Percentiles rank a stretch among this genome's conserved stretches.
Conservation (phyloP, 345 rosid species). For the Citrus sp. region DNA sequence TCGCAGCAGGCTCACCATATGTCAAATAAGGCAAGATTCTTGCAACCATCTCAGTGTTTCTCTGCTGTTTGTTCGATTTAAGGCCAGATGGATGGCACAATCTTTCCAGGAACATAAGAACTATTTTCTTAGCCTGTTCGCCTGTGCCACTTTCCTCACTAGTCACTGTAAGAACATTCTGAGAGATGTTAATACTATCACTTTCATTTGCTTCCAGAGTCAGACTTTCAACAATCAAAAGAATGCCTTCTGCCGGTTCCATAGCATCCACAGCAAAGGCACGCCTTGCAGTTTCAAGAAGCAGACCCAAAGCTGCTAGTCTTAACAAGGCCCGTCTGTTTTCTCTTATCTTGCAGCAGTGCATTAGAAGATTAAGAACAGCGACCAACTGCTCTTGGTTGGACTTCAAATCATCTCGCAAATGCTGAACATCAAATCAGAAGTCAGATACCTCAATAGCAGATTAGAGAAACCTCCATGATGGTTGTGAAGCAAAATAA, state of each 20-base stretch:
- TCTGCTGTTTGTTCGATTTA: slow-evolving; percentile 94
- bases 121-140: slow-evolving; percentile 96
- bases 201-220: slow-evolving; percentile 96
- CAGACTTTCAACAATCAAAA: slow-evolving; percentile 92
- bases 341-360: slow-evolving; percentile 96
- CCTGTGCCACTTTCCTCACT: slow-evolving; percentile 84
- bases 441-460: slow-evolving; percentile 2
- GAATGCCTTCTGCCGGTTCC: slow-evolving; percentile 99
- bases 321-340: slow-evolving; percentile 80
- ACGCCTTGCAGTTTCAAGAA: slow-evolving; percentile 96
- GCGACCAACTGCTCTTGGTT: slow-evolving; percentile 93
- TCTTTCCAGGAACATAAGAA: slow-evolving; percentile 93
- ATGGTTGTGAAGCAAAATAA: not conserved
- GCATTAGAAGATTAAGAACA: slow-evolving; percentile 91
- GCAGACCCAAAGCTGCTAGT: slow-evolving; percentile 88
- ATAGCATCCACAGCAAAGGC: slow-evolving; percentile 98
- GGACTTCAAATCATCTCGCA: slow-evolving; percentile 86
- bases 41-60: slow-evolving; percentile 99
- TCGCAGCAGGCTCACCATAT: slow-evolving; percentile 98
- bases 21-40: slow-evolving; percentile 95
- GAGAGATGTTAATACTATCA: slow-evolving; percentile 69
- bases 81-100: slow-evolving; percentile 79
- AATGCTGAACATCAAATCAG: slow-evolving; percentile 45
- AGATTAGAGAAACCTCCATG: not conserved
- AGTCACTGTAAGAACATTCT: slow-evolving; percentile 73